Base-by-base conservation (phyloP, 768 basidiomycete genomes). In the Piloderma croceum region DNA sequence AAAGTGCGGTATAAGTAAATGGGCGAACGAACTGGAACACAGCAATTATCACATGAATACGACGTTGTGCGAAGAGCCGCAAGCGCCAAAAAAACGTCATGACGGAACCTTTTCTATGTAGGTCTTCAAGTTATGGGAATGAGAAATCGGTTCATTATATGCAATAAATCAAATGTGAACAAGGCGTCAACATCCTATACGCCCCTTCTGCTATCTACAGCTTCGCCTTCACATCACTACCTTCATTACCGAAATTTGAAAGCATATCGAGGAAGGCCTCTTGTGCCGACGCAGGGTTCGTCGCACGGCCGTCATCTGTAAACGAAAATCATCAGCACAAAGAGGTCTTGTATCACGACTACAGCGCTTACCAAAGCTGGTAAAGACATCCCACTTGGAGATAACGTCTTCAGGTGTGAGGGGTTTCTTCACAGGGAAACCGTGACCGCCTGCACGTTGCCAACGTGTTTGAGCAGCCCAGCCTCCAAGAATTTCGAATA, bases 381-480 rank as follows among this genome's bases (percentile, higher is more conserved):
- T 94, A 60, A 97, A 86, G 37, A 68, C 62, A 33, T 73, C 69
- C 93, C 92, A 98, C 54, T 90, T 84, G 19, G 71, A 60, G 11
- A 82, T 56, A 36, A 97, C 70, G 41, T 83, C 79, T 62, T 98
- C 96, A 0, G 91, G 87, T 6, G 79, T 80, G 46, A 86, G 73
- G 3, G 73, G 69, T 43, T 72, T 73, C 57, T 82, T 82, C 24
- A 83, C 74, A 4, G 91, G 84, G 79, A 98, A 97, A 6, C 86
- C 83, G 54, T 83, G 67, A 7, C 93, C 96, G 2, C 83, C 85
- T 7, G 90, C 70, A 11, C 90, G 79, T 60, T 97, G 87, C 93
- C 94, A 99, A 42, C 94, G 74, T 23, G 87, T 83, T 60, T 92
- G 80, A 1, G 89, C 89, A 3, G 85, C 84, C 88, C 91, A 97